phyloP scores from a whole-genome alignment of 495 filamentous ascomycete species.

The Tuber umbilicatum region DNA sequence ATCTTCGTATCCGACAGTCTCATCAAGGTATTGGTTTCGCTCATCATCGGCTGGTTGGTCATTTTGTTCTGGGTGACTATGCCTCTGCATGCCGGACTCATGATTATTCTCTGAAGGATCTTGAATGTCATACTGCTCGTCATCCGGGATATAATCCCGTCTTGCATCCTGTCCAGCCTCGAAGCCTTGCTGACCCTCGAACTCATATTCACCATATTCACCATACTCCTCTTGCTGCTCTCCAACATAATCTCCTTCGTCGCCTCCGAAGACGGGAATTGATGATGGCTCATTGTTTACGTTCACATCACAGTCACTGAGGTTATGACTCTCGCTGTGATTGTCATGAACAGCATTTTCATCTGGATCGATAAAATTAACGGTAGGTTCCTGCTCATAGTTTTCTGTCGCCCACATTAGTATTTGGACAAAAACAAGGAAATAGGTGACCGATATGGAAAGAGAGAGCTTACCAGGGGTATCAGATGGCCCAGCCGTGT shows the following conservation, averaged over 20 bases:
- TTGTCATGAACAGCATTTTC: slow-evolving; percentile 9
- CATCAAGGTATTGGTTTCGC: slow-evolving; percentile 26
- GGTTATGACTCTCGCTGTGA: slow-evolving; percentile 5
- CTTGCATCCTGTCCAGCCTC: slow-evolving; percentile 24
- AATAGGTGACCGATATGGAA: neutral
- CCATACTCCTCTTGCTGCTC: slow-evolving; percentile 25
- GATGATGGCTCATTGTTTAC: slow-evolving; percentile 23
- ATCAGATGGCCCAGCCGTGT: neutral
- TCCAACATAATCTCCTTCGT: slow-evolving; percentile 24
- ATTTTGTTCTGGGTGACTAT: slow-evolving; percentile 21
- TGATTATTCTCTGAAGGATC: slow-evolving; percentile 9
- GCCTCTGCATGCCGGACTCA: slow-evolving; percentile 16
- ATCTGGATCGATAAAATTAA: slow-evolving; percentile 3
- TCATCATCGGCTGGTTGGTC: slow-evolving; percentile 23
- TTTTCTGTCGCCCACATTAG: slow-evolving; percentile 11
- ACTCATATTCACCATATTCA: slow-evolving; percentile 19
- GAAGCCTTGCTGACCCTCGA: slow-evolving; percentile 19
- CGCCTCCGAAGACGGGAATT: slow-evolving; percentile 30
- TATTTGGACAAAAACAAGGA: slow-evolving; percentile 2
- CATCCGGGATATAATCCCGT: slow-evolving; percentile 7
- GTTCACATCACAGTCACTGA: slow-evolving; percentile 2
- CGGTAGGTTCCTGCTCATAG: slow-evolving; percentile 16
- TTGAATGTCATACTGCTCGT: slow-evolving; percentile 16
- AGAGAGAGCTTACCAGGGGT: slow-evolving; percentile 1
- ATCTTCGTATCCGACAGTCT: slow-evolving; percentile 8